phyloP scores from a whole-genome alignment of 805 yeast genomes.

The Sugiyamaella smithiae region DNA sequence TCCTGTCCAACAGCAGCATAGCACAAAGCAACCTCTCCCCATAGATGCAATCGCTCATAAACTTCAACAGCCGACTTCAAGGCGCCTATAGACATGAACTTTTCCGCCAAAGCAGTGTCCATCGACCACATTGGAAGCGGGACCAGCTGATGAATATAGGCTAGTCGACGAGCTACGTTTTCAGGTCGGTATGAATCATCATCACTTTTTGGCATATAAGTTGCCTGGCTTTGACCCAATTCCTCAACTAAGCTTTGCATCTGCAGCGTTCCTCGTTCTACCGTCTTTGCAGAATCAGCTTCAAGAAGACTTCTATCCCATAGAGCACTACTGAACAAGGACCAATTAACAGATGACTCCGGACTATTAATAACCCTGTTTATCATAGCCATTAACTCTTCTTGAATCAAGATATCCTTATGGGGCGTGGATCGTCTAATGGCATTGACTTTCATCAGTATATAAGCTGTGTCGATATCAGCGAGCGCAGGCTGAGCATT shows the following conservation, averaged over 20 bases:
- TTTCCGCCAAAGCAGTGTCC: slow-evolving; percentile 81
- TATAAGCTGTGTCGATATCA: slow-evolving; percentile 68
- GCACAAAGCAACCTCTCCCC: slow-evolving; percentile 85
- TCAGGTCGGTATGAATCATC: slow-evolving; percentile 32
- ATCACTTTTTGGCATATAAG: slow-evolving; percentile 32
- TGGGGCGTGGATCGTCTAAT: slow-evolving; percentile 70
- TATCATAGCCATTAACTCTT: slow-evolving; percentile 76
- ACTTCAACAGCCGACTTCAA: slow-evolving; percentile 85
- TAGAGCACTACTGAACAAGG: slow-evolving; percentile 71
- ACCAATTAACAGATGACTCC: slow-evolving; percentile 58
- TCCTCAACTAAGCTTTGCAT: slow-evolving; percentile 91
- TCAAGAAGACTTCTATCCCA: slow-evolving; percentile 91
- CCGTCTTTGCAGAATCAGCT: slow-evolving; percentile 74
- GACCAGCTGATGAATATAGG: slow-evolving; percentile 71
- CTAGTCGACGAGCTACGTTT: slow-evolving; percentile 51
- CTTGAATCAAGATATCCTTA: slow-evolving; percentile 67
- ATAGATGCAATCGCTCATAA: slow-evolving; percentile 71
- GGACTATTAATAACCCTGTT: slow-evolving; percentile 62
- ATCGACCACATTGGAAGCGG: slow-evolving; percentile 80
- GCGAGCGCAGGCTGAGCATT: slow-evolving; percentile 74
- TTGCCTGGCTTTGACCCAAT: slow-evolving; percentile 63
- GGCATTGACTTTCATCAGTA: slow-evolving; percentile 63
- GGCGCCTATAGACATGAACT: slow-evolving; percentile 80
- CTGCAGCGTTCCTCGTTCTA: slow-evolving; percentile 91
- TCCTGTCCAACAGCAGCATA: slow-evolving; percentile 81